A percentile compares a stretch with the other conserved stretches of the same genome.
Conservation (phyloP, 225 moss, liverwort and hornwort species). For the Lunularia cruciata region DNA sequence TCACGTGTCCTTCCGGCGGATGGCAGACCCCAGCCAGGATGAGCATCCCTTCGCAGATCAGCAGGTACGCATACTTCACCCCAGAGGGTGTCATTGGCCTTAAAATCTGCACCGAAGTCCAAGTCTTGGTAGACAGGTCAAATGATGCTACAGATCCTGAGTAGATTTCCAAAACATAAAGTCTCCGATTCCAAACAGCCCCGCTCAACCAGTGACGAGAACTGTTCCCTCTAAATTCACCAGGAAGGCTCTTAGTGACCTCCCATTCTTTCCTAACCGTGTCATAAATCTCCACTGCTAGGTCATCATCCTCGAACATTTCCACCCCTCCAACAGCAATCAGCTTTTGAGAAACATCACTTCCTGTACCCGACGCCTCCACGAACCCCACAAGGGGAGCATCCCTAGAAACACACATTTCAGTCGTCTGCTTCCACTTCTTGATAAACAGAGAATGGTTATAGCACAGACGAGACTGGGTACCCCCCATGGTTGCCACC, state of each 20-base stretch:
- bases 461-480: conserved; percentile 45
- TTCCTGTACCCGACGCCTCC: conserved; percentile 25
- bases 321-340: conserved; percentile 53
- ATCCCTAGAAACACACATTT: conserved; percentile 40
- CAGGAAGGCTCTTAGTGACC: conserved; percentile 45
- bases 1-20: conserved; percentile 34
- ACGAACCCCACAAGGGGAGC: conserved; percentile 44
- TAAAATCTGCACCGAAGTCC: conserved; percentile 35
- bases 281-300: conserved; percentile 49
- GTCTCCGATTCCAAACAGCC: conserved; percentile 39
- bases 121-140: conserved; percentile 34
- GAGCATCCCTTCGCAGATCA: conserved; percentile 36
- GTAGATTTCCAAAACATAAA: conserved; percentile 45
- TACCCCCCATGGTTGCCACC: conserved; percentile 44
- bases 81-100: conserved; percentile 47
- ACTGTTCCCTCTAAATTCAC: conserved; percentile 41
- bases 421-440: conserved; percentile 50
- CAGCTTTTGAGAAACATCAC: conserved; percentile 24
- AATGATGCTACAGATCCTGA: conserved; percentile 40
- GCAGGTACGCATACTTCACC: conserved; percentile 47
- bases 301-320: conserved; percentile 38
- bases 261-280: conserved; percentile 37
- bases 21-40: conserved; percentile 50
- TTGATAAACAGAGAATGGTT: conserved; percentile 45
- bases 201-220: conserved; percentile 50